Evolutionary conservation across 352 stramenopile genomes (phyloP), one percentile per base, ranked within the genome.

Genomic region (Phytophthora sojae): DNA sequence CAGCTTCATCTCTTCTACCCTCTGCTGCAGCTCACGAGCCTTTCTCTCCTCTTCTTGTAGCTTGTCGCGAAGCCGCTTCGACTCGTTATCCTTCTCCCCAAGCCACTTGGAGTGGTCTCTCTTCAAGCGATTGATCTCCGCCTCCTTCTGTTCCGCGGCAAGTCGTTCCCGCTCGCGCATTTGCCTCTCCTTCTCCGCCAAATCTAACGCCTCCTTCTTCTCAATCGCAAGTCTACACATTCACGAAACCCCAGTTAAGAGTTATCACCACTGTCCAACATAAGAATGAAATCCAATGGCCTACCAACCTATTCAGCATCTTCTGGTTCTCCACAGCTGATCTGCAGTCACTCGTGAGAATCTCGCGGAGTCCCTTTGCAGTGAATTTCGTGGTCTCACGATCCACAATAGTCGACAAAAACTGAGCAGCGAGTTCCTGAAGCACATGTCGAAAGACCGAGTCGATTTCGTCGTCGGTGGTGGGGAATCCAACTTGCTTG

Each of bases 301-400:
- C 49, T 56, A 67, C 77, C 3, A 58, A 93, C 85, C 77, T 59
- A 62, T 92, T 94, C 8, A 93, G 73, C 53, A 83, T 68, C 54
- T 94, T 96, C 57, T 95, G 86, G 37, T 89, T 93, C 39, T 93
- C 80, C 12, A 96, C 71, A 3, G 77, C 73, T 35, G 69, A 53
- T 59, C 74, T 83, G 63, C 85, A 92, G 59, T 95, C 86, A 9
- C 53, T 80, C 15, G 79, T 86, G 21, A 96, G 67, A 37, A 80
- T 84, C 19, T 92, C 83, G 23, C 80, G 82, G 30, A 91, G 62
- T 1, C 71, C 71, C 45, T 82, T 85, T 11, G 77, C 70, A 39
- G 76, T 85, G 42, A 90, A 89, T 45, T 65, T 76, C 1, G 71
- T 82, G 52, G 72, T 80, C 52, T 71, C 52, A 3, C 59, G 59